Percentiles rank a stretch among this genome's conserved stretches.
Evolutionary conservation across 345 rosid species (phyloP).

Genomic region (Melaleuca quinquenervia): DNA sequence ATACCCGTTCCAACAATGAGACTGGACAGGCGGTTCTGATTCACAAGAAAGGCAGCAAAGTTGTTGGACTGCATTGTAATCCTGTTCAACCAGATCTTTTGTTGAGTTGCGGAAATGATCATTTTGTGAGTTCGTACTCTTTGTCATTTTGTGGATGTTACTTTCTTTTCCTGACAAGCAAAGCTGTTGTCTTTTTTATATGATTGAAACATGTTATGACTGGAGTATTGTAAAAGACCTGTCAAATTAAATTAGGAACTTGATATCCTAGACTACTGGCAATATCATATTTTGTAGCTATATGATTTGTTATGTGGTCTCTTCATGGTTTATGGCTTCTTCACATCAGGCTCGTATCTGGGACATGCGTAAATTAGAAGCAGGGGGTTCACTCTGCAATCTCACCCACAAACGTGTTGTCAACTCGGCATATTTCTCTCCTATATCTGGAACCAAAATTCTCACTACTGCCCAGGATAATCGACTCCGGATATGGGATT

Average conservation of each 20-base stretch:
- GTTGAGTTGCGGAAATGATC: conserved; percentile 94
- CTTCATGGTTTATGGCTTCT: background rate
- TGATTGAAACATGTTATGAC: background rate
- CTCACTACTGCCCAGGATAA: conserved; percentile 91
- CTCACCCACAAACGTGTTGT: conserved; percentile 84
- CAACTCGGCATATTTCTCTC: conserved; percentile 95
- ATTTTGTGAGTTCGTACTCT: conserved; percentile 51
- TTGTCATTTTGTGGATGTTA: background rate
- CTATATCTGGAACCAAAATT: conserved; percentile 72
- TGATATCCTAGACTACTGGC: background rate
- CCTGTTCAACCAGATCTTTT: conserved; percentile 86
- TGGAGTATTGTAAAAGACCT: background rate
- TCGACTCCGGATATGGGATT: conserved; percentile 88
- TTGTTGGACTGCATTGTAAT: conserved; percentile 91
- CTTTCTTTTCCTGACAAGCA: background rate
- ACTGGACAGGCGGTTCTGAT: conserved; percentile 54
- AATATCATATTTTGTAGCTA: background rate
- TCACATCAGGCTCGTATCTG: conserved; percentile 76
- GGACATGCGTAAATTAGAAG: conserved; percentile 77
- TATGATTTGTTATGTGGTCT: background rate
- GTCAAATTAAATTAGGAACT: background rate
- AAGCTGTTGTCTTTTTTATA: background rate
- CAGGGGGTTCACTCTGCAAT: conserved; percentile 43
- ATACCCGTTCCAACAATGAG: conserved; percentile 53
- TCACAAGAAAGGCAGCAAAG: conserved; percentile 90